phyloP scores from a whole-genome alignment of 2,329 filamentous ascomycete species.

The Scedosporium aurantiacum region DNA sequence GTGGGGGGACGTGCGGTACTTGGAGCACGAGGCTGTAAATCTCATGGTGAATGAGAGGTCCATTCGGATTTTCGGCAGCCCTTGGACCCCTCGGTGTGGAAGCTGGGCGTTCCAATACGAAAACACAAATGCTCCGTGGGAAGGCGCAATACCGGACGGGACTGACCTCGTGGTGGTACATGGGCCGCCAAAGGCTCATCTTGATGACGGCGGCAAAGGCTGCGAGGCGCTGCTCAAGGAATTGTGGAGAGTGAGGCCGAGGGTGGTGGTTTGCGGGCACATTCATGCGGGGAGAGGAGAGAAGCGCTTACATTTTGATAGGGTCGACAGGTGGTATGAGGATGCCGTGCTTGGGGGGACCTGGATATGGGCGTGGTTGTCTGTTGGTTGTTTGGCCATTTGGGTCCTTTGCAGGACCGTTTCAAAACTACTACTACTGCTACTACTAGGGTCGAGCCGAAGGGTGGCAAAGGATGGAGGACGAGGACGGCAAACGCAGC shows the following conservation, averaged over 20 bases:
- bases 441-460: no score
- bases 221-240: slow-evolving; percentile 16
- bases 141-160: slow-evolving; percentile 12
- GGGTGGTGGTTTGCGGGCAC: slow-evolving; percentile 7
- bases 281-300: slow-evolving; percentile 1
- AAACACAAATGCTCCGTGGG: slow-evolving; percentile 17
- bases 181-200: slow-evolving; percentile 22
- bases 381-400: not conserved
- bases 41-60: not conserved
- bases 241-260: slow-evolving; percentile 3
- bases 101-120: slow-evolving; percentile 33
- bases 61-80: slow-evolving; percentile 14
- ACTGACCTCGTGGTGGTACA: slow-evolving; percentile 28
- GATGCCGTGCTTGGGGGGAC: not conserved
- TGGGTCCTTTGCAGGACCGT: not conserved
- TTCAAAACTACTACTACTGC: not conserved
- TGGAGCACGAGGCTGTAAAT: not conserved
- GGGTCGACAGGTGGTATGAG: not conserved
- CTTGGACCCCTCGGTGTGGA: slow-evolving; percentile 19
- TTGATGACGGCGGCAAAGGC: slow-evolving; percentile 22
- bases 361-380: not conserved
- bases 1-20: not conserved
- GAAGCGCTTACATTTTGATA: not conserved
- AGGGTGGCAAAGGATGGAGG: not conserved
- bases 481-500: not conserved